A percentile compares a stretch with the other conserved stretches of the same genome.
phyloP scores from a whole-genome alignment of 1,284 basidiomycete genomes.

The Cryptococcus hybrid region DNA sequence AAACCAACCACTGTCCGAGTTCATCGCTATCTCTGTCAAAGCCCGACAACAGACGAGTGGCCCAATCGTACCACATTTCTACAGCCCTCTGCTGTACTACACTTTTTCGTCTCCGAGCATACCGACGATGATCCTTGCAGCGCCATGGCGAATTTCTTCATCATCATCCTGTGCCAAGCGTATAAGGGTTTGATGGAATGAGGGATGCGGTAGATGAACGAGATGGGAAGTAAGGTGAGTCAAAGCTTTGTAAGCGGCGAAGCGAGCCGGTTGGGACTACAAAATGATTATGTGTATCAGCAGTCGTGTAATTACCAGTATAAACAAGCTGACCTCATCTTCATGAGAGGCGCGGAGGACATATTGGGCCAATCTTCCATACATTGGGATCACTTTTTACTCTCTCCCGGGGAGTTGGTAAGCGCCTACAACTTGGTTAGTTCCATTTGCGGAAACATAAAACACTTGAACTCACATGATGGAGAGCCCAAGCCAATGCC shows the following conservation, averaged over 20 bases:
- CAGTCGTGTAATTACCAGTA: neutral
- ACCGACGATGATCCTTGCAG: constrained; percentile 23
- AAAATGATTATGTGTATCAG: neutral
- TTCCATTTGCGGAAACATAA: neutral
- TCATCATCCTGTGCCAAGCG: constrained; percentile 45
- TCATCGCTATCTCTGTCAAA: neutral
- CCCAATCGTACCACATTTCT: constrained; percentile 34
- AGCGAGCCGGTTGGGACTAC: constrained; percentile 34
- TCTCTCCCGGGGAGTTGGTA: neutral
- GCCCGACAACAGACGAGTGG: constrained; percentile 5
- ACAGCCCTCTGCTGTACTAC: constrained; percentile 28
- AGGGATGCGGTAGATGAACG: constrained; percentile 5
- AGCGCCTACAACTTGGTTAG: neutral
- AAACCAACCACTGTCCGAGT: constrained; percentile 21
- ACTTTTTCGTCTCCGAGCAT: constrained; percentile 12
- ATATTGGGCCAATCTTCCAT: neutral
- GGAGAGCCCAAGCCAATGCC: constrained; percentile 23
- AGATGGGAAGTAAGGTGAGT: constrained; percentile 15
- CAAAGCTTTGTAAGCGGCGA: constrained; percentile 22
- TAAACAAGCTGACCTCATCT: constrained; percentile 12
- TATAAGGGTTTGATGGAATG: constrained; percentile 24
- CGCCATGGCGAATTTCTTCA: constrained; percentile 33
- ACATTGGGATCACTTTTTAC: neutral
- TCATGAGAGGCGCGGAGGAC: constrained; percentile 15
- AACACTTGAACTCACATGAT: constrained; percentile 9